Base-by-base conservation (phyloP, 2,329 filamentous ascomycete genomes). In the Calonectria honghensis region DNA sequence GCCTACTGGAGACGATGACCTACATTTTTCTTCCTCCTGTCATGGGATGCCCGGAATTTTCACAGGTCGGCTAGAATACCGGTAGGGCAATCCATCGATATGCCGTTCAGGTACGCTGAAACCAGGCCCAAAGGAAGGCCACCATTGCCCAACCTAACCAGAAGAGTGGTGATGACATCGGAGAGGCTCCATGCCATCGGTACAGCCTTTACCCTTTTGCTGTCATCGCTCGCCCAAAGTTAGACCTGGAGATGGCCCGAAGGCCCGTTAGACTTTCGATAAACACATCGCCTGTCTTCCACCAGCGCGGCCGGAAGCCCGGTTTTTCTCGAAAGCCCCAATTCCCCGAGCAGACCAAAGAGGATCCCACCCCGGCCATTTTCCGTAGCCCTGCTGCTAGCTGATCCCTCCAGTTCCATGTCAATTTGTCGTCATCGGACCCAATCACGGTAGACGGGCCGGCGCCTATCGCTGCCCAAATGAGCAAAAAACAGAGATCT, bases 141-240 rank as follows among this genome's bases (percentile, higher is more conserved):
- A n/a, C 24, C 20, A 48, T 39, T 32, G 39, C 35, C 37, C 54
- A 35, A 61, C 35, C 37, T 64, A 35, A 39, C 27, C 45, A 41
- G 37, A 52, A 41, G 54, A 69, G 41, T 32, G 51, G 39, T 65
- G 57, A 75, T 63, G 35, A 45, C 35, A 75, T 73, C 68, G 68
- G 69, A 74, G 52, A 71, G 77, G 59, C 77, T 77, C 73, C 72
- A 76, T 73, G 67, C 35, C 39, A 68, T 59, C 54, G 61, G 54
- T 64, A 74, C 41, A 52, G 45, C 67, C 71, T 54, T 68, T 68
- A 70, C 59, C 51, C 51, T 67, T 67, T 24, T 37, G 29, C 57
- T 39, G 13, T n/a, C 14, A 61, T 61, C 35, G 57, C 57, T 24
- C 24, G 57, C 37, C 32, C 57, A 61, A 61, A 39, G 57, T 39